Percentiles rank a stretch among this genome's conserved stretches.
phyloP scores from a whole-genome alignment of 257 asterid genomes.

The Avicennia marina region DNA sequence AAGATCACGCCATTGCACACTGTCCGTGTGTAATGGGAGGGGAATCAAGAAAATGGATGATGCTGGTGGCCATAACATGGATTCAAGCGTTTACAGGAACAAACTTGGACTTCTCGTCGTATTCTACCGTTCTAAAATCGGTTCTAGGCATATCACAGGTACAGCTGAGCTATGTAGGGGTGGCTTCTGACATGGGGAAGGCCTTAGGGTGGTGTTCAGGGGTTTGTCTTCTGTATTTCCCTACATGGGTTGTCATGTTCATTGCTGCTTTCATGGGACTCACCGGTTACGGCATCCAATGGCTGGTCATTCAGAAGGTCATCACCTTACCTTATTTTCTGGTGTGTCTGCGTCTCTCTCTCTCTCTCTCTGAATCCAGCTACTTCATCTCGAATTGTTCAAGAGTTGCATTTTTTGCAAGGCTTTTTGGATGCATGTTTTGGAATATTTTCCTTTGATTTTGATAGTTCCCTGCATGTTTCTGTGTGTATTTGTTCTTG shows the following conservation, averaged over 20 bases:
- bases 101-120: constrained; percentile 50
- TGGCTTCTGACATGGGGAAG: constrained; percentile 67
- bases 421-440: not conserved
- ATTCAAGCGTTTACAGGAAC: constrained; percentile 73
- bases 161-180: constrained; percentile 47
- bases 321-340: constrained; percentile 50
- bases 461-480: not conserved
- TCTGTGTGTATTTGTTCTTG: not conserved
- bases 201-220: constrained; percentile 76
- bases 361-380: too few relatives aligned
- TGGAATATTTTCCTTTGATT: not conserved
- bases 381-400: not conserved
- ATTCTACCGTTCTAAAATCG: constrained; percentile 47
- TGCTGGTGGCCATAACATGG: constrained; percentile 50
- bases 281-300: constrained; percentile 55
- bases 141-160: constrained; percentile 49
- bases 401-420: not conserved
- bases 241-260: constrained; percentile 41
- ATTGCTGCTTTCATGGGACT: constrained; percentile 58
- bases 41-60: constrained; percentile 53
- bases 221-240: constrained; percentile 37
- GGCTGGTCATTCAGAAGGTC: constrained; percentile 43
- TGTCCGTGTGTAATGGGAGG: constrained; percentile 22
- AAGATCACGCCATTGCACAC: too few relatives aligned
- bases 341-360: constrained; percentile 23